phyloP scores from a whole-genome alignment of 495 filamentous ascomycete genomes.

The Neurospora sublineolata region DNA sequence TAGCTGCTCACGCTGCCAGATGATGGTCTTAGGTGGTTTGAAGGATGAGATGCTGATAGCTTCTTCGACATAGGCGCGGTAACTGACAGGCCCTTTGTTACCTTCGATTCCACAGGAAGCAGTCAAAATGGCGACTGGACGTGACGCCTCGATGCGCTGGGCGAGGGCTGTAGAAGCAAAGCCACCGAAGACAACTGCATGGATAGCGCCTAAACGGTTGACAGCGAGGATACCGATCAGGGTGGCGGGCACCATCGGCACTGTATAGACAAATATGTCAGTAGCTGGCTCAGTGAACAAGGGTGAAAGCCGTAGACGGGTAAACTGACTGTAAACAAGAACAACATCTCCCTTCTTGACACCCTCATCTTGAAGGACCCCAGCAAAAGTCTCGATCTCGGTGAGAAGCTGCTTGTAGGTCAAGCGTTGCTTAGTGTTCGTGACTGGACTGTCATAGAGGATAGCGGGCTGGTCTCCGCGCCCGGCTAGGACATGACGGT shows the following conservation, averaged over 20 bases:
- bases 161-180: conserved; percentile 74
- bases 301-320: not conserved
- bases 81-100: conserved; percentile 58
- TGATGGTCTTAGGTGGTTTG: conserved; percentile 54
- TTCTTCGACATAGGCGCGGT: conserved; percentile 61
- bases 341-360: conserved; percentile 81
- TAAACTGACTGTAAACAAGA: conserved; percentile 71
- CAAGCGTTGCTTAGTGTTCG: conserved; percentile 55
- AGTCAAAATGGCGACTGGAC: conserved; percentile 66
- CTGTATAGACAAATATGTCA: conserved; percentile 27
- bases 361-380: conserved; percentile 71
- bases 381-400: conserved; percentile 79
- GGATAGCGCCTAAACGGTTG: conserved; percentile 72
- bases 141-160: conserved; percentile 76
- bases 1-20: conserved; percentile 66
- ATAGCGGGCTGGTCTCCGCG: conserved; percentile 64
- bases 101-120: conserved; percentile 91
- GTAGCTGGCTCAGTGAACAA: not conserved
- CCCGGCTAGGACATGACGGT: conserved; percentile 71
- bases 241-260: conserved; percentile 93
- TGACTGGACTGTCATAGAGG: conserved; percentile 81
- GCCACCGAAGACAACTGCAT: conserved; percentile 86
- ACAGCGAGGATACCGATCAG: conserved; percentile 75
- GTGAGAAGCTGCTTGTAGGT: conserved; percentile 65
- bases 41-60: conserved; percentile 46